These are phyloP conservation scores for Phytophthora colocasiae DNA, from an alignment of 352 stramenopile genomes.

Conservation along the genomic window DNA sequence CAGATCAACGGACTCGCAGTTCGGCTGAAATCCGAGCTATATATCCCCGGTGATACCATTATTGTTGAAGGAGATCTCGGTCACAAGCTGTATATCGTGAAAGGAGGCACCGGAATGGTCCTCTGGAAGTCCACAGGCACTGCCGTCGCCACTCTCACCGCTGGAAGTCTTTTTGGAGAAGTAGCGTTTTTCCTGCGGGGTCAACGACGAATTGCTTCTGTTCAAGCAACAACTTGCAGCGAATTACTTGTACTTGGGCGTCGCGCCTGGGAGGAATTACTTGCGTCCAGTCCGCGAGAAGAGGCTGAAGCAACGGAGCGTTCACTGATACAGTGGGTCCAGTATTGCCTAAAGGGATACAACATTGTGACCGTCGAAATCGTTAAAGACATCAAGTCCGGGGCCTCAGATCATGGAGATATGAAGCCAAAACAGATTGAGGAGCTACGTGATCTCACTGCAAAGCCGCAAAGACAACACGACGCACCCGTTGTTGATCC, in stretches of 20 bases:
- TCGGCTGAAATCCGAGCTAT: slow-evolving; percentile 74
- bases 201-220: slow-evolving; percentile 63
- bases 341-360: slow-evolving; percentile 69
- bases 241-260: slow-evolving; percentile 68
- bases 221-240: slow-evolving; percentile 69
- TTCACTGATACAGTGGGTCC: slow-evolving; percentile 60
- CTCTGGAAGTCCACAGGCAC: slow-evolving; percentile 74
- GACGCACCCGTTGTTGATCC: slow-evolving; percentile 7
- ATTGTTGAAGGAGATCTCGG: slow-evolving; percentile 72
- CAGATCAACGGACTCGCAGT: slow-evolving; percentile 66
- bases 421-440: slow-evolving; percentile 49
- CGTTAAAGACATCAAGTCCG: slow-evolving; percentile 72
- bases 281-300: slow-evolving; percentile 50
- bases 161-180: slow-evolving; percentile 76
- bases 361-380: slow-evolving; percentile 79
- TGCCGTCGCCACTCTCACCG: slow-evolving; percentile 60
- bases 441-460: slow-evolving; percentile 39
- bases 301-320: slow-evolving; percentile 50
- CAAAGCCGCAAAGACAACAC: background rate
- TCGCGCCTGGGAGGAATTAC: slow-evolving; percentile 55
- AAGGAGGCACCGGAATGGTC: slow-evolving; percentile 67
- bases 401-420: slow-evolving; percentile 11
- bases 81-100: slow-evolving; percentile 78
- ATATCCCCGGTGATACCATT: slow-evolving; percentile 75
- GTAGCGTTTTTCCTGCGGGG: slow-evolving; percentile 77